These are phyloP conservation scores for Penicillium atrosanguineum DNA, from an alignment of 495 filamentous ascomycete genomes.

Conservation along the genomic window DNA sequence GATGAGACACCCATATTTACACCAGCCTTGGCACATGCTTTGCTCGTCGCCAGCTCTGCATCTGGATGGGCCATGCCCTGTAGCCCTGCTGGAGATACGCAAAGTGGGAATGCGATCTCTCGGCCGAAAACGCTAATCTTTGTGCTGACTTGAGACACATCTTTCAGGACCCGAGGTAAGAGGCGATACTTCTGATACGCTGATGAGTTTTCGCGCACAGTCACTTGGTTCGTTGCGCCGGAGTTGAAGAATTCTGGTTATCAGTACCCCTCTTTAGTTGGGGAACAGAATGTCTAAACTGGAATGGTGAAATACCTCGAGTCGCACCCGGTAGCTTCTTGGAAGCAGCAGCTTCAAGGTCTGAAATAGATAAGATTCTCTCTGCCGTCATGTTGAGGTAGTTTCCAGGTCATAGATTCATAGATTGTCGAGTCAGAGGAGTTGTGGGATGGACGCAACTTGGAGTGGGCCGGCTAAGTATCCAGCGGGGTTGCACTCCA, in stretches of 20 bases:
- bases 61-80: constrained; percentile 62
- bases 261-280: constrained; percentile 6
- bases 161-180: constrained; percentile 47
- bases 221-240: constrained; percentile 45
- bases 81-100: constrained; percentile 63
- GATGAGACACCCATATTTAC: constrained; percentile 56
- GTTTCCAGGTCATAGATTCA: neutral
- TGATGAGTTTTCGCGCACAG: constrained; percentile 42
- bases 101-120: constrained; percentile 29
- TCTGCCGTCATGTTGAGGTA: constrained; percentile 4
- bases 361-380: constrained; percentile 20
- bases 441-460: neutral
- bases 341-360: constrained; percentile 18
- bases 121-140: constrained; percentile 40
- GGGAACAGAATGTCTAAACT: neutral
- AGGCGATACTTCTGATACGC: constrained; percentile 47
- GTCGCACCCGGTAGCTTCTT: constrained; percentile 6
- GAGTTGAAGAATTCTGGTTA: constrained; percentile 46
- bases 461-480: neutral
- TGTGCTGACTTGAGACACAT: constrained; percentile 48
- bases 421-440: neutral
- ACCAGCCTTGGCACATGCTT: constrained; percentile 48
- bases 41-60: constrained; percentile 63
- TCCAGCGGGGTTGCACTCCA: neutral
- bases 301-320: constrained; percentile 11